Evolutionary conservation across 2,329 filamentous ascomycete species (phyloP).

Genomic region (Paramyrothecium sp.): DNA sequence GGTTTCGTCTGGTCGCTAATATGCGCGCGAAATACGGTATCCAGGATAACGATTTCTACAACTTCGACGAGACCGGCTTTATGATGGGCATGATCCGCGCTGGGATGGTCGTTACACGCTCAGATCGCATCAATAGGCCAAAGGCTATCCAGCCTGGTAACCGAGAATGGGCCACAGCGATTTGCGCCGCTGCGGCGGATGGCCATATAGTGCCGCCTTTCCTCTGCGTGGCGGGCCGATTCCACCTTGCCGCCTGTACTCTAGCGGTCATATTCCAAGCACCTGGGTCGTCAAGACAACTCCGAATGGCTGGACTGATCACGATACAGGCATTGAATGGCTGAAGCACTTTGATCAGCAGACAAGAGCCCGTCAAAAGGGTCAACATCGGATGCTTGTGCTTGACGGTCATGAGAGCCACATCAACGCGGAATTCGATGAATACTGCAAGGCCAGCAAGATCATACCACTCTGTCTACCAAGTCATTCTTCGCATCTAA

Average conservation of each 20-base stretch:
- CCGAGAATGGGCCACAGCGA: conserved; percentile 23
- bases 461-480: conserved; percentile 1
- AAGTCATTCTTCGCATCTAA: neutral
- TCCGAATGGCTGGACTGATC: neutral
- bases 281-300: neutral
- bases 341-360: neutral
- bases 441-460: conserved; percentile 1
- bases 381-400: neutral
- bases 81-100: conserved; percentile 6
- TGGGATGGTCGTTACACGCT: neutral
- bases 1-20: conserved; percentile 12
- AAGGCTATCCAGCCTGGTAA: conserved; percentile 21
- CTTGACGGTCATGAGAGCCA: conserved; percentile 1
- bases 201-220: neutral
- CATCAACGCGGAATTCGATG: neutral
- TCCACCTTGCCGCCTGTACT: neutral
- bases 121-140: conserved; percentile 8
- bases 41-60: neutral
- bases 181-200: conserved; percentile 3
- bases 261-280: neutral
- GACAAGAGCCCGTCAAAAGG: neutral
- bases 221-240: neutral
- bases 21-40: conserved; percentile 12
- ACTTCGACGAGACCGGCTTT: conserved; percentile 7
- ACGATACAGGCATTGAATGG: neutral